A percentile compares a stretch with the other conserved stretches of the same genome.
Evolutionary conservation across 108 stramenopile species (phyloP).

Genomic region (Discostella stelligeroides): DNA sequence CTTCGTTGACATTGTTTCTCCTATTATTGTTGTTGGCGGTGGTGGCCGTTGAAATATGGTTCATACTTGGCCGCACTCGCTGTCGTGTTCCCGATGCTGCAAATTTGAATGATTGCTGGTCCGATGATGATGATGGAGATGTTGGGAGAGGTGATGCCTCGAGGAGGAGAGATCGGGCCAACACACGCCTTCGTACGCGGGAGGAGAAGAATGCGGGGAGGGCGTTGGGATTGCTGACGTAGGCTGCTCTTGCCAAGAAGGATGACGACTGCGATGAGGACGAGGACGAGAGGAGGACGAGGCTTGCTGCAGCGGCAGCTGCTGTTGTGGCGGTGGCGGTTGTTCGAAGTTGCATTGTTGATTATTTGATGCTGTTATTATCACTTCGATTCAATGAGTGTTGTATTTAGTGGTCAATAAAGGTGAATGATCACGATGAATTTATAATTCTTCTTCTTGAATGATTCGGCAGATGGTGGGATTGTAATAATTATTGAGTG

Average conservation of each 20-base stretch:
- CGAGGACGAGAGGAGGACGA: conserved; percentile 4
- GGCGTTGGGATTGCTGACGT: not conserved
- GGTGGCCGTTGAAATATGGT: not conserved
- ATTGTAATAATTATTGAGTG: no score
- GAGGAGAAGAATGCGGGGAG: not conserved
- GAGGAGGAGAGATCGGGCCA: conserved; percentile 11
- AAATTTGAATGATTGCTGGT: not conserved
- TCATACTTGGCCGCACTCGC: not conserved
- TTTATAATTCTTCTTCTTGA: no score
- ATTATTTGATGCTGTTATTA: not conserved
- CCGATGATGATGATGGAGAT: not conserved
- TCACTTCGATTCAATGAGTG: not conserved
- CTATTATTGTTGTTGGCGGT: no score
- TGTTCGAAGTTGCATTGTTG: not conserved
- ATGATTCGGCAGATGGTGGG: no score
- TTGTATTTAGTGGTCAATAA: no score
- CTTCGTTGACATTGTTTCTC: not conserved
- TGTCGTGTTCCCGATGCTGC: not conserved
- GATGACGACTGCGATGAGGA: not conserved
- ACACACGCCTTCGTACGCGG: not conserved
- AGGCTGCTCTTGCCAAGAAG: not conserved
- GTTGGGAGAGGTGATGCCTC: conserved; percentile 6
- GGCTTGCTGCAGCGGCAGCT: no score
- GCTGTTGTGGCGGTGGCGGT: not conserved
- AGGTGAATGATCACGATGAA: no score